Base-by-base conservation (phyloP, 192 early-diverging fungal genomes). In the Coemansia sp. region DNA sequence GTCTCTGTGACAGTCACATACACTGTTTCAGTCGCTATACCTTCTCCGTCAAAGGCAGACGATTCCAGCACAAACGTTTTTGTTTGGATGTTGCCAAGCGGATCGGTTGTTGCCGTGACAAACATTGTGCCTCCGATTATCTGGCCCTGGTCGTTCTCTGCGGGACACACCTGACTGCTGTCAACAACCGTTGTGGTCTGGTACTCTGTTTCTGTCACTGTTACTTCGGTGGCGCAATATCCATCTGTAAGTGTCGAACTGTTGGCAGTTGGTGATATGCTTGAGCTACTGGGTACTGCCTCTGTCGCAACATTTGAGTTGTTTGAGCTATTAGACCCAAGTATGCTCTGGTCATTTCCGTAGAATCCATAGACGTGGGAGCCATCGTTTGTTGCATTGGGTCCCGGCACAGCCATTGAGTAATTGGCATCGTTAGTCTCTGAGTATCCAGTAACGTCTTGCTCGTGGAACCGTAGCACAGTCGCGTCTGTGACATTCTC, bases 301-400 rank as follows among this genome's bases (percentile, higher is more conserved):
- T 17, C 38, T 5, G 4, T 36, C 23, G 25, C 19, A 48, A 1
- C 1, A 23, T 15, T 19, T 6, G 3, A 19, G 42, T 44, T 19
- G 42, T 44, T 44, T n/a, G 19, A n/a, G 19, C 1, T 44, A 7
- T 48, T 25, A 0, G 23, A 25, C 2, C 45, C 45, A 22, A 48
- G 45, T 14, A 48, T 48, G 45, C 45, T 48, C 22, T 48, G 45
- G 45, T 48, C 45, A 25, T 25, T 33, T 54, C 52, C 52, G 8
- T 31, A 54, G 14, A 31, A 54, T 5, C 29, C 52, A n/a, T 33
- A 54, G 17, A 54, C 19, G 4, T 54, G 27, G 11, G 52, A 19
- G 30, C 52, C 52, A 30, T 54, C 23, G 52, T 33, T 54, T 7
- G 1, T 17, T n/a, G 52, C 15, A 13, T 30, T 15, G 52, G 28